Evolutionary conservation across 805 yeast genomes (phyloP), one percentile per base, ranked within the genome.

Genomic region (Helenozyma baotianmanensis): DNA sequence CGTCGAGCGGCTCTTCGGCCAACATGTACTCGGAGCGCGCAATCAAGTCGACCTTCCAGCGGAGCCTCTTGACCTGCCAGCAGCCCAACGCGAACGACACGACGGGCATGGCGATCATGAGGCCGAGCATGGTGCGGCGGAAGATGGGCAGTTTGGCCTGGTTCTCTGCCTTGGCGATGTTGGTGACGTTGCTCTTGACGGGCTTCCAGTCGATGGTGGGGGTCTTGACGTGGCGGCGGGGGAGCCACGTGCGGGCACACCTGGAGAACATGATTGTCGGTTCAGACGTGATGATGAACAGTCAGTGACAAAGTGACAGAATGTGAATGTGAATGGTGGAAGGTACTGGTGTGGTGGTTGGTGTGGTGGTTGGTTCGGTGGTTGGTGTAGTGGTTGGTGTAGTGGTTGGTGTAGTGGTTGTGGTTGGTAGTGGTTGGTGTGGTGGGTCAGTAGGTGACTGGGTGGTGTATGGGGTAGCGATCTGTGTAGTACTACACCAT

Each of bases 191-290:
- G 1, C 85, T 62, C 48, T 65, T 76, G 38, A 87, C 68, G 0
- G 95, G 94, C 50, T 80, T 75, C 95, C 96, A 86, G 56, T 87
- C 95, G 16, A 83, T 74, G 22, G 80, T 78, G 3, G 87, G 77
- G 0, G 89, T 82, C 41, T 78, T 76, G 35, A 63, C 62, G 18
- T 33, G 30, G 8, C 29, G 18, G 12, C 9, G 23, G 9, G 22
- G 12, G 29, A 27, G 9, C 15, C 29, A 21, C 29, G 29, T 14
- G 29, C 17, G 15, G 12, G 15, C 29, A 18, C 12, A 12, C 5
- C 16, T 13, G 6, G 27, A 25, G n/a, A 14, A 14, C 27, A n/a
- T 13, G 9, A 19, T 19, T 19, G 9, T 19, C 9, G 21, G 6
- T 19, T 19, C 21, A 19, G 9, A 19, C 21, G 21, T 9, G n/a